A percentile compares a stretch with the other conserved stretches of the same genome.
These are phyloP conservation scores for Capsicum pubescens DNA, from an alignment of 257 asterid genomes.

Conservation along the genomic window DNA sequence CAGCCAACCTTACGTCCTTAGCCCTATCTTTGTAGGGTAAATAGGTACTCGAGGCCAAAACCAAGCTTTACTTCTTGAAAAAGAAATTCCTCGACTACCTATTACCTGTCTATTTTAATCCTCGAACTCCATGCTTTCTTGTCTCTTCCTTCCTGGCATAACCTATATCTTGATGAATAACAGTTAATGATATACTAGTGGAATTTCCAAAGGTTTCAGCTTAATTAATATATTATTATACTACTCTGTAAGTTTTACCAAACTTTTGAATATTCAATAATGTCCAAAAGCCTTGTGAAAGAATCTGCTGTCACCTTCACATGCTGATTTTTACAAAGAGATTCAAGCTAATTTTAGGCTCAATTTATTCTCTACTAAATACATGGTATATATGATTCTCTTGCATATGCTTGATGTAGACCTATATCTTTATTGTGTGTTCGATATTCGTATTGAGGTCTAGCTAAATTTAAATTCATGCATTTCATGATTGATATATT, in stretches of 20 bases:
- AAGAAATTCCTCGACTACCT: background rate
- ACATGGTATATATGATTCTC: background rate
- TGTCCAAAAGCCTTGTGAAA: constrained; percentile 6
- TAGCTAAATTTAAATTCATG: too few relatives aligned
- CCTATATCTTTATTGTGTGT: too few relatives aligned
- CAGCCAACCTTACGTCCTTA: too few relatives aligned
- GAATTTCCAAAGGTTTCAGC: background rate
- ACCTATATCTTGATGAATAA: background rate
- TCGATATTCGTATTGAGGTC: too few relatives aligned
- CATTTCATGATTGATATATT: too few relatives aligned
- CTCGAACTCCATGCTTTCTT: background rate
- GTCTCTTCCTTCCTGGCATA: too few relatives aligned
- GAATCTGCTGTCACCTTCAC: constrained; percentile 17
- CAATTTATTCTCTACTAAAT: background rate
- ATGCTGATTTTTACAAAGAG: background rate
- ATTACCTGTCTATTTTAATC: background rate
- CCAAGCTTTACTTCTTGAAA: background rate
- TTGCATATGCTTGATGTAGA: background rate
- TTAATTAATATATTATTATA: background rate
- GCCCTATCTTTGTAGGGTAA: too few relatives aligned
- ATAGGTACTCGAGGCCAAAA: too few relatives aligned
- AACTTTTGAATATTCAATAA: background rate
- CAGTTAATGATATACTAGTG: background rate
- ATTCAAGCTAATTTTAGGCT: background rate
- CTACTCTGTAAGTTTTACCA: background rate